phyloP scores from a whole-genome alignment of 306 rosid genomes.

The Fragaria nilgerrensis region DNA sequence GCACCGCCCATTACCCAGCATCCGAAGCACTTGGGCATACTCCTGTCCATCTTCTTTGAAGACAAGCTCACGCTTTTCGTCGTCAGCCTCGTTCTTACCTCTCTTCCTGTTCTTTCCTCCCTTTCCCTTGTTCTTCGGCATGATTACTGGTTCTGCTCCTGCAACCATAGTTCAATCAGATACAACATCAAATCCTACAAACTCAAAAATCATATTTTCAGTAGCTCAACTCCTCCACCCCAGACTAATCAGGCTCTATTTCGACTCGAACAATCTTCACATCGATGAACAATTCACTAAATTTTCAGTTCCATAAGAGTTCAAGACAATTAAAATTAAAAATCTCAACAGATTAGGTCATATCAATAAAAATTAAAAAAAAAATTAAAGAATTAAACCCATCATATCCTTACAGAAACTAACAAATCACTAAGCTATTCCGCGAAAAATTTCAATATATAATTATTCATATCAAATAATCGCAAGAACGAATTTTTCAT shows the following conservation, averaged over 20 bases:
- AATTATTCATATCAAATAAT: background rate
- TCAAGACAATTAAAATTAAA: background rate
- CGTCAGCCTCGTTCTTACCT: slow-evolving; percentile 53
- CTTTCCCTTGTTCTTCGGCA: slow-evolving; percentile 58
- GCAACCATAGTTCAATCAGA: background rate
- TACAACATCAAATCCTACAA: background rate
- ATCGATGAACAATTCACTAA: background rate
- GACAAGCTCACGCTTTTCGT: slow-evolving; percentile 48
- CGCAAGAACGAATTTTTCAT: background rate
- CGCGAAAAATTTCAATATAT: background rate
- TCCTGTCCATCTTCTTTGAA: slow-evolving; percentile 54
- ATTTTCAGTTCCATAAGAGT: background rate
- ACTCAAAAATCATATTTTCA: background rate
- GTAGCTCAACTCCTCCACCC: background rate
- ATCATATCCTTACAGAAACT: background rate
- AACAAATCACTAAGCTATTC: background rate
- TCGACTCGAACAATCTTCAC: background rate
- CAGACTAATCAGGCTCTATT: background rate
- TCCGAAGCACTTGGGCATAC: slow-evolving; percentile 47
- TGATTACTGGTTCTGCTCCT: slow-evolving; percentile 17
- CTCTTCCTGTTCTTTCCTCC: slow-evolving; percentile 55
- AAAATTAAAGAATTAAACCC: background rate
- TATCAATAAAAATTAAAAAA: background rate
- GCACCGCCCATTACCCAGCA: slow-evolving; percentile 45
- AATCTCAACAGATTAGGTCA: background rate